Conservation (phyloP, 176 grass and related monocot species). For the Tillandsia fasciculata region DNA sequence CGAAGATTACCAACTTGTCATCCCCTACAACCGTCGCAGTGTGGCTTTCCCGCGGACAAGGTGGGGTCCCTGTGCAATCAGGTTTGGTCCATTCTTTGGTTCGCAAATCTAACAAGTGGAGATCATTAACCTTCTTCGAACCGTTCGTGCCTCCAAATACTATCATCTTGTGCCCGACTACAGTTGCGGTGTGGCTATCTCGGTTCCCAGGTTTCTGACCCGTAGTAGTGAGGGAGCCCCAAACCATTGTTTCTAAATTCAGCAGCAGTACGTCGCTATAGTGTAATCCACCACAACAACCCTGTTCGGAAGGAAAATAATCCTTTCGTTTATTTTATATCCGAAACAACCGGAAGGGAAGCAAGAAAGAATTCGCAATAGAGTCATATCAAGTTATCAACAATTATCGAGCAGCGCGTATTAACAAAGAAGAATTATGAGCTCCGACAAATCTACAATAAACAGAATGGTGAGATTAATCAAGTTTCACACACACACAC, state of each 20-base stretch:
- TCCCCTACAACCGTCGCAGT: conserved; percentile 43
- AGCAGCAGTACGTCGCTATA: conserved; percentile 81
- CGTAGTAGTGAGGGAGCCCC: conserved; percentile 65
- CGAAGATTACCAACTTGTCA: conserved; percentile 65
- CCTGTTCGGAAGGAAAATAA: conserved; percentile 27
- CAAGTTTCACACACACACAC: too few relatives aligned
- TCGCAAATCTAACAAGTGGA: conserved; percentile 64
- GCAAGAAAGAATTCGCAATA: too few relatives aligned
- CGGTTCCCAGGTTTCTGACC: conserved; percentile 72
- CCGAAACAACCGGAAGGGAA: neutral
- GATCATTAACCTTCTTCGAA: conserved; percentile 83
- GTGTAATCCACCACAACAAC: conserved; percentile 92
- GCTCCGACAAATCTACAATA: too few relatives aligned
- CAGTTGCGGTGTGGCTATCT: conserved; percentile 61
- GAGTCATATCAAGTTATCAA: too few relatives aligned
- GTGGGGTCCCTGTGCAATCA: conserved; percentile 47
- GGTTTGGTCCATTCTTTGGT: conserved; percentile 77
- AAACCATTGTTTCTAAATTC: conserved; percentile 75
- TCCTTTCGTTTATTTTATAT: neutral
- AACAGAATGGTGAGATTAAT: too few relatives aligned
- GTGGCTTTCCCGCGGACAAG: conserved; percentile 79
- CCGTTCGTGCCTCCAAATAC: conserved; percentile 88
- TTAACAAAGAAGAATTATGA: too few relatives aligned
- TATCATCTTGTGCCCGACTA: conserved; percentile 77
- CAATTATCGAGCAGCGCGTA: too few relatives aligned